These are phyloP conservation scores for Allomyces arbusculus DNA, from an alignment of 192 early-diverging fungal genomes.

Conservation along the genomic window DNA sequence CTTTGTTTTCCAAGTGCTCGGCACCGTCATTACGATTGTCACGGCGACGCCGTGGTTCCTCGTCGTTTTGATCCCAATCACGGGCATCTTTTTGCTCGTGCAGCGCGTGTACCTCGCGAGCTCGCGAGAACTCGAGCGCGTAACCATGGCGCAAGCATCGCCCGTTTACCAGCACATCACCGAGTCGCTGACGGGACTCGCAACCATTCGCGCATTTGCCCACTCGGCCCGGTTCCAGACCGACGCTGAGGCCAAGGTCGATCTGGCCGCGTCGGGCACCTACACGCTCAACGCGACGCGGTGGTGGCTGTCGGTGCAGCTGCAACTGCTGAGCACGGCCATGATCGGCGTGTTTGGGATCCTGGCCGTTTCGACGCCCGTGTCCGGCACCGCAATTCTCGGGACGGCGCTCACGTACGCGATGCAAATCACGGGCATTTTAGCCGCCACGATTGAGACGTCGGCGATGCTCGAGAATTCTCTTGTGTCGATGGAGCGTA, in stretches of 20 bases:
- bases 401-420: slow-evolving; percentile 72
- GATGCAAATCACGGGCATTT: slow-evolving; percentile 60
- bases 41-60: slow-evolving; percentile 6
- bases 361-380: slow-evolving; percentile 25
- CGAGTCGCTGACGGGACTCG: slow-evolving; percentile 53
- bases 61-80: slow-evolving; percentile 6
- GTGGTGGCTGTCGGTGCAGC: slow-evolving; percentile 71
- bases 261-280: slow-evolving; percentile 68
- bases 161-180: slow-evolving; percentile 65
- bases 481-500: slow-evolving; percentile 44
- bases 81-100: neutral
- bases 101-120: slow-evolving; percentile 35
- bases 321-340: slow-evolving; percentile 52
- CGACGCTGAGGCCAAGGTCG: slow-evolving; percentile 33
- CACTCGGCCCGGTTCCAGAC: slow-evolving; percentile 38
- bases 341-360: slow-evolving; percentile 53
- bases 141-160: slow-evolving; percentile 52
- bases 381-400: slow-evolving; percentile 66
- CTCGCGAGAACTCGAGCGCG: slow-evolving; percentile 73
- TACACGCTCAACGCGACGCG: slow-evolving; percentile 71
- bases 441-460: slow-evolving; percentile 64
- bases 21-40: slow-evolving; percentile 5
- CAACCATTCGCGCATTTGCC: slow-evolving; percentile 73
- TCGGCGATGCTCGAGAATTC: slow-evolving; percentile 37
- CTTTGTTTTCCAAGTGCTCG: slow-evolving; percentile 5